Evolutionary conservation across 768 basidiomycete genomes (phyloP), one percentile per base, ranked within the genome.

Genomic region (Lentinula sp.): DNA sequence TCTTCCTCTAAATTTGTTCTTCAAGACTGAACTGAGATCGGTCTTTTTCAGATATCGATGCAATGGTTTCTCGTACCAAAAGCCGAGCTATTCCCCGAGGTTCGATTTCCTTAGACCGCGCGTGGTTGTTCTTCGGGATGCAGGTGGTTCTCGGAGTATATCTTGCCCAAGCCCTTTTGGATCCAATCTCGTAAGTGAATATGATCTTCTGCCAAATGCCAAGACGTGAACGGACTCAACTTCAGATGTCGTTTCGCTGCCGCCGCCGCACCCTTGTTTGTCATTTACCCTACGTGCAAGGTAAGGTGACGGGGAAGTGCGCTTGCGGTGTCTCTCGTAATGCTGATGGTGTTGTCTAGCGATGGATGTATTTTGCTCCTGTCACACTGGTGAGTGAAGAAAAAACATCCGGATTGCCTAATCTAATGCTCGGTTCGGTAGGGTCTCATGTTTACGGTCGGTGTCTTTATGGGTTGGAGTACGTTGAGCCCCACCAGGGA

Each of bases 271-370:
- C 71, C 73, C 7, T 57, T 74, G 31, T 74, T 69, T 56, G 62
- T 74, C 23, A 67, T 74, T 21, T 74, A 74, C 62, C 73, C 71
- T 2, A 74, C 73, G 6, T 74, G 70, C 67, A 74, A 74, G 67
- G 70, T 70, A 54, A 18, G 35, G 35, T 40, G 15, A 28, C 39
- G 15, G 15, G 10, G 7, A 9, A 11, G 8, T 55, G 28, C 28
- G 28, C 28, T 28, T 28, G 28, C 18, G 9, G 15, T 15, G 23
- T 31, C 3, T 31, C 1, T 39, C 8, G 21, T 4, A 15, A 16
- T 40, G 23, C 15, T 31, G 31, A 34, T 34, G 51, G n/a, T 52
- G n/a, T 10, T 23, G 11, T 34, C 4, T 43, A 73, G 70, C 69
- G 70, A 13, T 74, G 70, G 71, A 71, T 66, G 50, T 61, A 66